Conservation (phyloP, 345 rosid genomes). For the Cochlearia excelsa region DNA sequence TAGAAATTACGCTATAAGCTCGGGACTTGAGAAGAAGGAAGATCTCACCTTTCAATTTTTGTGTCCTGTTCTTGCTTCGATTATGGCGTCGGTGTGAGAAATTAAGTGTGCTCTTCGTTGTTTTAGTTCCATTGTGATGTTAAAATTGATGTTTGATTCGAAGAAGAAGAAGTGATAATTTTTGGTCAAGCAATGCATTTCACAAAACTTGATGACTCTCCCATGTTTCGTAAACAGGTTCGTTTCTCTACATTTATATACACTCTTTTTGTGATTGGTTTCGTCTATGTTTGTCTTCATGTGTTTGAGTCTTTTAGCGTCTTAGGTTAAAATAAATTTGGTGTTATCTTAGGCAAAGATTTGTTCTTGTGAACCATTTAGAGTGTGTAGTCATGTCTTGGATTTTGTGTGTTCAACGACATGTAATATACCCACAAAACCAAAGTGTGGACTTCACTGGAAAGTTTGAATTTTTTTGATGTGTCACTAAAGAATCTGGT, state of each 20-base stretch:
- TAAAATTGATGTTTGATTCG: conserved; percentile 17
- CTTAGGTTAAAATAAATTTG: conserved; percentile 17
- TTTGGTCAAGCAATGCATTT: conserved; percentile 65
- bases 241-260: conserved; percentile 26
- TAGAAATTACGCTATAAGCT: too few species aligned
- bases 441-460: conserved; percentile 12
- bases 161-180: conserved; percentile 24
- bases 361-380: conserved; percentile 14
- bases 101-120: neutral
- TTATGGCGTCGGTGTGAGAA: conserved; percentile 21
- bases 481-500: conserved; percentile 8
- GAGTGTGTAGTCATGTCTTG: neutral
- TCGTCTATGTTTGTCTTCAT: conserved; percentile 25
- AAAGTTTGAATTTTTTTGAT: neutral
- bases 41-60: conserved; percentile 31
- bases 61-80: conserved; percentile 14
- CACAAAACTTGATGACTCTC: conserved; percentile 99
- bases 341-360: conserved; percentile 20
- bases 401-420: conserved; percentile 28
- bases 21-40: conserved; percentile 29
- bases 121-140: too few species aligned
- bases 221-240: conserved; percentile 99
- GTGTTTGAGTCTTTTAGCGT: conserved; percentile 28
- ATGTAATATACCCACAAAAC: conserved; percentile 3
- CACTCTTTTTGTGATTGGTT: too few species aligned